These are phyloP conservation scores for Nicotiana sylvestris DNA, from an alignment of 257 asterid genomes.

Conservation along the genomic window DNA sequence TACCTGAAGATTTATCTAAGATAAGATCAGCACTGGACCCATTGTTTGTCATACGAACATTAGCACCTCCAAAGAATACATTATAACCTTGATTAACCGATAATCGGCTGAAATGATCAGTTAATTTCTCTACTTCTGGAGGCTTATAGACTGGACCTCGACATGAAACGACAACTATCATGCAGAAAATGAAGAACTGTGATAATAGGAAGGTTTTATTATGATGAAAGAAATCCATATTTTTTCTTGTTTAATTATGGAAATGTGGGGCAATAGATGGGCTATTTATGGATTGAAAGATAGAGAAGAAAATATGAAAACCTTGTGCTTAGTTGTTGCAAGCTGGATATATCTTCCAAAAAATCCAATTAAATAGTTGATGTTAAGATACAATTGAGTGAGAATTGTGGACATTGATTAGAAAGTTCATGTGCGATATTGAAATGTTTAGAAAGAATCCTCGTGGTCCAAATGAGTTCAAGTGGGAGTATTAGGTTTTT, in stretches of 20 bases:
- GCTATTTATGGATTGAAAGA: constrained; percentile 26
- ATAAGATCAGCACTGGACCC: constrained; percentile 56
- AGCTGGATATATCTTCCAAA: constrained; percentile 51
- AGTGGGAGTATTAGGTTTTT: constrained; percentile 18
- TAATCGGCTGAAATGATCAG: constrained; percentile 38
- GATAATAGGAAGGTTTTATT: constrained; percentile 7
- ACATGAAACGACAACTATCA: constrained; percentile 27
- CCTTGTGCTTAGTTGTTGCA: constrained; percentile 65
- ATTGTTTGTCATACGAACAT: constrained; percentile 42
- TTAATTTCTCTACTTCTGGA: constrained; percentile 56
- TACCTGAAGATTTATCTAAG: constrained; percentile 71
- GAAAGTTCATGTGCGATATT: constrained; percentile 44
- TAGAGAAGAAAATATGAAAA: constrained; percentile 9
- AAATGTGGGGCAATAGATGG: not conserved
- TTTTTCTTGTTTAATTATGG: constrained; percentile 15
- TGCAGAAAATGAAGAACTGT: constrained; percentile 18
- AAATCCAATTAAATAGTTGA: constrained; percentile 16
- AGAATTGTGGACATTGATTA: constrained; percentile 26
- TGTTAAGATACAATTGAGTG: not conserved
- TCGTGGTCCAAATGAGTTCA: constrained; percentile 17
- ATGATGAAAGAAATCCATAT: constrained; percentile 30
- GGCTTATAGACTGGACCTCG: constrained; percentile 62
- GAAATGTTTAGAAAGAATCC: constrained; percentile 37
- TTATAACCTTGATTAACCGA: constrained; percentile 40
- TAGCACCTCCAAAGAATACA: constrained; percentile 54